Conservation (phyloP, 495 filamentous ascomycete species). For the Pseudevernia furfuracea region DNA sequence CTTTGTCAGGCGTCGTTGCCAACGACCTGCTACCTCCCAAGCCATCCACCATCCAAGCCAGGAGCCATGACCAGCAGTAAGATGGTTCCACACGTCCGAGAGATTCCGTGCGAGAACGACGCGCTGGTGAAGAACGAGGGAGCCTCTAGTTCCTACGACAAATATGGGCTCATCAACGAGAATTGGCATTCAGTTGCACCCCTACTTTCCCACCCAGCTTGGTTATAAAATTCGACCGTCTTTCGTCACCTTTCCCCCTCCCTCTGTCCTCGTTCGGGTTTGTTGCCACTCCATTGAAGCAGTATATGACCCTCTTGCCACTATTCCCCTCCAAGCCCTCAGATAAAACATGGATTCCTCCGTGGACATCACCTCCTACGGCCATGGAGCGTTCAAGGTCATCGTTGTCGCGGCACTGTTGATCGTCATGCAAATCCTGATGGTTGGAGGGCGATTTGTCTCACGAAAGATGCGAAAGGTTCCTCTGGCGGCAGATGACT, state of each 20-base stretch:
- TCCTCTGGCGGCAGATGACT: slow-evolving; percentile 28
- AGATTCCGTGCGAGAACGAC: background rate
- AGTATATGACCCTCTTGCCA: background rate
- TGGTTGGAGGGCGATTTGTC: slow-evolving; percentile 30
- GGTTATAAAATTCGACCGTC: background rate
- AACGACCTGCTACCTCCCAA: background rate
- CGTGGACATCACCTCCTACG: slow-evolving; percentile 21
- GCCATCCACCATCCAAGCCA: background rate
- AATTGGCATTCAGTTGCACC: background rate
- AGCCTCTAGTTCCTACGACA: background rate
- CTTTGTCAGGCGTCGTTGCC: background rate
- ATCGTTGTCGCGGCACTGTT: slow-evolving; percentile 21
- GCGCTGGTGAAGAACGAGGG: background rate
- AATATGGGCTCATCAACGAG: background rate
- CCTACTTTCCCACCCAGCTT: background rate
- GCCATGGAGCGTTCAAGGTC: slow-evolving; percentile 25
- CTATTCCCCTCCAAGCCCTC: background rate
- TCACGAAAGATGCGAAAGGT: slow-evolving; percentile 29
- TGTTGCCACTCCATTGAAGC: background rate
- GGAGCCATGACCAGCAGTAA: background rate
- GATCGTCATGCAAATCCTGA: slow-evolving; percentile 25
- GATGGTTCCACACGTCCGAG: background rate
- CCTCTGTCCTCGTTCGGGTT: background rate
- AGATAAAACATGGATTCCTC: slow-evolving; percentile 4
- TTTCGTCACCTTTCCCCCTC: background rate